Evolutionary conservation across 345 rosid genomes (phyloP), one percentile per base, ranked within the genome.

Genomic region (Pugionium dolabratum): DNA sequence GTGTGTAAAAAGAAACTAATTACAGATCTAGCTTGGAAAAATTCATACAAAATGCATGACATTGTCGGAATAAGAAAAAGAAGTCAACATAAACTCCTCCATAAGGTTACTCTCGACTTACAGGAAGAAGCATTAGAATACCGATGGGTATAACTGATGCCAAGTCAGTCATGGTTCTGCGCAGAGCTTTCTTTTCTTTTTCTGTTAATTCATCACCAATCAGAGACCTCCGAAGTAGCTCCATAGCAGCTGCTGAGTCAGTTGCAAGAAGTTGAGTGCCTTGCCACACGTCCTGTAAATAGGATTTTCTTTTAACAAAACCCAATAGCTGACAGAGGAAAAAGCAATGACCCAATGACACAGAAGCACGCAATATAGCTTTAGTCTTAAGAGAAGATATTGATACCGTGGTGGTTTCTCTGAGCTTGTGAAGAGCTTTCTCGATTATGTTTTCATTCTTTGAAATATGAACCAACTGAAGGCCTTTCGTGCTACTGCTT

Each of bases 61-160:
- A 54, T 7, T 39, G 61, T 54, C 67, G 43, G 31, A 11, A 33
- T 49, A 55, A 11, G 6, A 10, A 47, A 63, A 6, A 18, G 18
- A 10, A 25, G 58, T 43, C 57, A 54, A 39, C 2, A 53, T 32
- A 8, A 64, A 35, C 40, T 58, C 45, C 9, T 46, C 31, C 30
- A n/a, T 10, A 39, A 35, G 67, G 73, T 34, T 66, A 28, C 10
- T 39, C 47, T 53, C 28, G 18, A 86, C 97, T 90, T 82, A 94
- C 97, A 35, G 99, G 96, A 75, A 94, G 96, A 80, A 94, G 97
- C 99, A 94, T 94, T 64, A 94, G 77, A 60, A 94, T 49, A 28
- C 99, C 90, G 53, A 94, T 90, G 36, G 99, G 99, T 57, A 94
- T 75, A 45, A 90, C 96, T 40, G 99, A 90, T 90, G 99, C 99